These are phyloP conservation scores for Macrophomina pseudophaseolina DNA, from an alignment of 2,329 filamentous ascomycete genomes.

Conservation along the genomic window DNA sequence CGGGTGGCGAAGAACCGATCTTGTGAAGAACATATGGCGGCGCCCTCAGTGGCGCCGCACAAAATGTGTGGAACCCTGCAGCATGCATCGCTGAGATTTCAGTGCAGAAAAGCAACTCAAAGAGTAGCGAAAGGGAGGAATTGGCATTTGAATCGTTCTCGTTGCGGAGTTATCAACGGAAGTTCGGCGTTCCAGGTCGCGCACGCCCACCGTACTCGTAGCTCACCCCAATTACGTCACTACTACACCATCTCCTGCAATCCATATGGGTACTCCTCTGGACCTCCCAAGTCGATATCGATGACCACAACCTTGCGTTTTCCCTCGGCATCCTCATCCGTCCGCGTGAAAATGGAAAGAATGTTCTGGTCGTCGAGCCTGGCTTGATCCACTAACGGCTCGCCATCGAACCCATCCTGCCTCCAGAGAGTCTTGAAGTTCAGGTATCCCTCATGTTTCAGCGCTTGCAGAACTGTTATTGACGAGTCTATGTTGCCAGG, in stretches of 20 bases:
- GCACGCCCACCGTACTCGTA: not conserved
- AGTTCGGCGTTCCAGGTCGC: conserved; percentile 8
- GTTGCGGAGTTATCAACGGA: conserved; percentile 18
- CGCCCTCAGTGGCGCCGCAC: not conserved
- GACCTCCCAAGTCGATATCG: conserved; percentile 7
- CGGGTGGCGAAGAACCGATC: not conserved
- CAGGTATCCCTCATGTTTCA: not conserved
- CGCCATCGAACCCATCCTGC: conserved; percentile 9
- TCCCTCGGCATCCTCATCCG: not conserved
- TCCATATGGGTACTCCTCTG: no score
- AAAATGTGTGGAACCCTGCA: not conserved
- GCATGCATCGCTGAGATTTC: not conserved
- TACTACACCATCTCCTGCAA: not conserved
- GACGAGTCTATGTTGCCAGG: conserved; percentile 13
- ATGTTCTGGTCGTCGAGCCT: conserved; percentile 8
- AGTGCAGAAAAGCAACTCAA: not conserved
- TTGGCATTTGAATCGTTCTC: not conserved
- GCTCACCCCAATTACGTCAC: not conserved
- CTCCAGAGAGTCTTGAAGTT: conserved; percentile 14
- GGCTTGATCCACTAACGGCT: conserved; percentile 14
- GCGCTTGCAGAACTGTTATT: not conserved
- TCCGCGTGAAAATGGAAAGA: conserved; percentile 20
- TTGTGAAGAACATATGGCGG: not conserved
- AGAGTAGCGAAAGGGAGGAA: not conserved
- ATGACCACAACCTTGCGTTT: conserved; percentile 17